phyloP scores from a whole-genome alignment of 768 basidiomycete genomes.

The Xerocomus brunneocitrinus region DNA sequence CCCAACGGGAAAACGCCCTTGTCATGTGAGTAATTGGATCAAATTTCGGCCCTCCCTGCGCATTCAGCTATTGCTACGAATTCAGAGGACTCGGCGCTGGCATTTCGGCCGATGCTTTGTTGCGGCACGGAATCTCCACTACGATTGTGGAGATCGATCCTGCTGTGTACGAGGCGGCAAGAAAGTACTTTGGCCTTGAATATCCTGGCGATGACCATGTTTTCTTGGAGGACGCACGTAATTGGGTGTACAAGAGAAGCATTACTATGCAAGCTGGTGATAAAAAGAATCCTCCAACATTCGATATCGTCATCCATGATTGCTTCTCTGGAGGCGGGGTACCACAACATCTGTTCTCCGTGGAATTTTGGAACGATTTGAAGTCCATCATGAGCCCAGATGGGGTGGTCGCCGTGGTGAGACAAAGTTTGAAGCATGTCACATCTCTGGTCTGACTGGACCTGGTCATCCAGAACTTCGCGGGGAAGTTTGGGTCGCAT shows the following conservation, averaged over 20 bases:
- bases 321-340: conserved; percentile 94
- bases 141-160: conserved; percentile 94
- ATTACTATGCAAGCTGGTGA: conserved; percentile 22
- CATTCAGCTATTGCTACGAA: background rate
- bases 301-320: conserved; percentile 81
- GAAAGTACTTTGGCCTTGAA: conserved; percentile 73
- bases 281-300: conserved; percentile 25
- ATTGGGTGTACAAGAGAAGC: conserved; percentile 52
- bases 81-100: conserved; percentile 85
- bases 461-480: conserved; percentile 63
- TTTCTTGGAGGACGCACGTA: conserved; percentile 73
- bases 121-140: conserved; percentile 60
- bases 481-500: conserved; percentile 59
- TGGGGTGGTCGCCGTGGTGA: conserved; percentile 78
- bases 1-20: conserved; percentile 49
- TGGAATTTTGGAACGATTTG: conserved; percentile 78
- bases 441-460: background rate
- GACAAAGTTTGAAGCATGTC: conserved; percentile 23
- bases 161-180: conserved; percentile 80
- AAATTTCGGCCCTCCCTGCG: conserved; percentile 5
- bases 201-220: conserved; percentile 56
- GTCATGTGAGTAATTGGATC: conserved; percentile 54
- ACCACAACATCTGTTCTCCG: conserved; percentile 77
- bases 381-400: conserved; percentile 59
- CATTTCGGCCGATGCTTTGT: conserved; percentile 71